Base-by-base conservation (phyloP, 768 basidiomycete species). In the Boletales sp. region DNA sequence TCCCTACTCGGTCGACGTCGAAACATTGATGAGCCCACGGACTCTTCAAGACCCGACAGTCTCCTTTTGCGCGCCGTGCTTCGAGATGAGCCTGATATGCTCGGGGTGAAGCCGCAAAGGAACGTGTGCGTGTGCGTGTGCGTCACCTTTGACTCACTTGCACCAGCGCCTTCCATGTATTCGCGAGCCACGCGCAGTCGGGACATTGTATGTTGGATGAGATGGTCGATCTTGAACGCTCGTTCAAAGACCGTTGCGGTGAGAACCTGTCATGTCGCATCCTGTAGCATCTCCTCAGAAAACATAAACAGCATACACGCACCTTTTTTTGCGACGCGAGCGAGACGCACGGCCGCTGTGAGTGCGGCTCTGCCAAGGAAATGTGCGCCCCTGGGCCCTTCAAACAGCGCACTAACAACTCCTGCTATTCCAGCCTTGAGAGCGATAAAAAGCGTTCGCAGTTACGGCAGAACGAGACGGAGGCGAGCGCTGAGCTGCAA, bases 291-390 rank as follows among this genome's bases (percentile, higher is more conserved):
- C 51, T 21, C 21, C 21, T 4, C 21, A 21, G 21, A 21, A 21
- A 21, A 21, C 21, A 28, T 55, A 34, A 15, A 33, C 14, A 14
- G 1, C 8, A 13, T 3, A 9, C 3, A 64, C 82, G 21, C 41
- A 93, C 93, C 79, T 98, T 96, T 75, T 99, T 99, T 73, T 99
- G 96, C 54, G 98, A 94, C 0, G 95, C 96, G 60, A 99, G 72
- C 47, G 95, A 95, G 48, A 99, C 84, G 41, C 92, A 81, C 54
- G 98, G 68, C 34, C 96, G 80, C 64, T 94, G 94, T 34, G 90
- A 94, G 71, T 99, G 95, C 3, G 96, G 96, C 64, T 99, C 96
- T 17, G 96, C 98, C 96, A 95, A 99, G 62, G 98, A 92, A 68
- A 98, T 98, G 55, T 93, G 90, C 2, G 55, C 98, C 95, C n/a